Conservation (phyloP, 1,284 basidiomycete species). For the Moniliella sp. region DNA sequence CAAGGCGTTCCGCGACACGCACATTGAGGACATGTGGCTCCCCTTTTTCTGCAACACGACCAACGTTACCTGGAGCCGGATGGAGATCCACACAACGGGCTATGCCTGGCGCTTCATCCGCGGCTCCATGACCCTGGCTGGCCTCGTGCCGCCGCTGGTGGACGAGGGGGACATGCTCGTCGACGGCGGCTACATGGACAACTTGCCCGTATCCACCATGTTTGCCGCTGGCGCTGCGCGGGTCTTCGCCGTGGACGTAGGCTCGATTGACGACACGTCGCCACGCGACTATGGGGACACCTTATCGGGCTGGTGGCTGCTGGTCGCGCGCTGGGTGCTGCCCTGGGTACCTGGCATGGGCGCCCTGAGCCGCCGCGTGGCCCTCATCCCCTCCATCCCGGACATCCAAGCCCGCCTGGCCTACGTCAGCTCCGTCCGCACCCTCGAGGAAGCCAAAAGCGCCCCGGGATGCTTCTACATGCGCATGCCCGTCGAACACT, state of each 20-base stretch:
- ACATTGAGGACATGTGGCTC: constrained; percentile 97
- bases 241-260: constrained; percentile 90
- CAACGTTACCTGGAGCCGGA: constrained; percentile 85
- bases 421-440: constrained; percentile 86
- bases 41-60: constrained; percentile 96
- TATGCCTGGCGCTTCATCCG: constrained; percentile 49
- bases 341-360: constrained; percentile 41
- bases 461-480: constrained; percentile 73
- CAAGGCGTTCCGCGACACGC: constrained; percentile 61
- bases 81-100: constrained; percentile 90
- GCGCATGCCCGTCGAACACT: constrained; percentile 57
- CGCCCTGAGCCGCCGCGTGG: no score
- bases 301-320: constrained; percentile 86
- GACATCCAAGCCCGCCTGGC: constrained; percentile 86
- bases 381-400: constrained; percentile 69
- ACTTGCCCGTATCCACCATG: constrained; percentile 58
- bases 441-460: constrained; percentile 76
- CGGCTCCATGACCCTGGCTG: constrained; percentile 91
- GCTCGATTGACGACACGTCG: constrained; percentile 80
- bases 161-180: constrained; percentile 58
- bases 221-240: constrained; percentile 69
- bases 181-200: constrained; percentile 19
- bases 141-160: constrained; percentile 75
- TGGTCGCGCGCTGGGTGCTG: constrained; percentile 63
- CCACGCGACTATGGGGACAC: constrained; percentile 83